Evolutionary conservation across 345 rosid genomes (phyloP).

Genomic region (Laguncularia racemosa): DNA sequence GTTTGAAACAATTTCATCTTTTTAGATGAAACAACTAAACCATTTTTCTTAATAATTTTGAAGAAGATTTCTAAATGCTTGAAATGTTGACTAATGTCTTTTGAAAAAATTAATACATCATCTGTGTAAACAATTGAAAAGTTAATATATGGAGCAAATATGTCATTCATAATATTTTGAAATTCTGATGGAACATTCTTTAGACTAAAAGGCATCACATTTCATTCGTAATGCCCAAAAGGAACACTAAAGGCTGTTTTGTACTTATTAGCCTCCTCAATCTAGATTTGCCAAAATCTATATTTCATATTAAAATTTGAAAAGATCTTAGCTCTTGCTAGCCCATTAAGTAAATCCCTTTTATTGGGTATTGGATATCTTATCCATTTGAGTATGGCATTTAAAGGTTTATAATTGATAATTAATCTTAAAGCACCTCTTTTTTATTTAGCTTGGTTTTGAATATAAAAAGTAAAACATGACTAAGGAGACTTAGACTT

Average conservation of each 20-base stretch:
- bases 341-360: too few relatives aligned
- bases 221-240: too few relatives aligned
- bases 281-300: background rate
- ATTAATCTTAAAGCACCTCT: background rate
- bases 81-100: too few relatives aligned
- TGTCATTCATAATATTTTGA: too few relatives aligned
- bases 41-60: background rate
- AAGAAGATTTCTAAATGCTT: too few relatives aligned
- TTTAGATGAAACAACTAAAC: background rate
- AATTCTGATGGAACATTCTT: too few relatives aligned
- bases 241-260: background rate
- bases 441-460: background rate
- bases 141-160: too few relatives aligned
- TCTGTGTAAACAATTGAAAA: too few relatives aligned
- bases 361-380: too few relatives aligned
- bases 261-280: background rate
- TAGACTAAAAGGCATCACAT: too few relatives aligned
- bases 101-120: too few relatives aligned
- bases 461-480: background rate
- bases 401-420: background rate
- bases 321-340: background rate
- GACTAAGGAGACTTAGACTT: background rate
- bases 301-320: slow-evolving; percentile 3
- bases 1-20: slow-evolving; percentile 1
- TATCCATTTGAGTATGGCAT: too few relatives aligned